Percentiles rank a stretch among this genome's conserved stretches.
These are phyloP conservation scores for Vanilla planifolia DNA, from an alignment of 106 monocot genomes.

Conservation along the genomic window DNA sequence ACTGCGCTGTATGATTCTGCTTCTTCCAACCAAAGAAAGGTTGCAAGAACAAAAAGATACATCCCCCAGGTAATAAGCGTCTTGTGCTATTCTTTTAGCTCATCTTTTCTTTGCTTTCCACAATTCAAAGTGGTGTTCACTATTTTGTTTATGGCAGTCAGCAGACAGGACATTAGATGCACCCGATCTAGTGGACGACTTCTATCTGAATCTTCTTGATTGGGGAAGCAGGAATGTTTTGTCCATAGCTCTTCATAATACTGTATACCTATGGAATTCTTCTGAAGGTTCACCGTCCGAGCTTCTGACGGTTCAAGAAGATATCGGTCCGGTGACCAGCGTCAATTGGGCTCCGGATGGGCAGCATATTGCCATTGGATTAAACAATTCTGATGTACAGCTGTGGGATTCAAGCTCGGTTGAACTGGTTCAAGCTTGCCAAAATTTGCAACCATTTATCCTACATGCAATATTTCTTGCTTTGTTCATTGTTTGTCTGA, in stretches of 20 bases:
- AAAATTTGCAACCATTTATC: background rate
- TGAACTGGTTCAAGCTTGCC: slow-evolving; percentile 22
- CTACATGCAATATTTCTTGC: background rate
- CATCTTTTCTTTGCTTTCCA: no score
- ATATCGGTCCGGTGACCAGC: slow-evolving; percentile 47
- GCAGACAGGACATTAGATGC: slow-evolving; percentile 51
- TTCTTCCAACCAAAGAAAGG: no score
- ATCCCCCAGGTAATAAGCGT: no score
- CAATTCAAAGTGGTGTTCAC: no score
- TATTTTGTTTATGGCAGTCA: slow-evolving; percentile 32
- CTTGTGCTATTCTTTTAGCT: no score
- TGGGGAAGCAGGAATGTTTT: slow-evolving; percentile 58
- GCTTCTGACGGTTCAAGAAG: slow-evolving; percentile 38
- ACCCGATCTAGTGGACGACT: slow-evolving; percentile 47
- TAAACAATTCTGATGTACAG: slow-evolving; percentile 36
- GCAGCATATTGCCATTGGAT: slow-evolving; percentile 36
- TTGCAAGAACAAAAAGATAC: no score
- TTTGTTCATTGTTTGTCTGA: background rate
- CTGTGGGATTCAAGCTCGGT: slow-evolving; percentile 42
- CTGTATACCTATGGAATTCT: slow-evolving; percentile 54
- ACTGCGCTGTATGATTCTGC: no score
- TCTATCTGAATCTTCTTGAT: slow-evolving; percentile 50
- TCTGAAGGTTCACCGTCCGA: slow-evolving; percentile 35
- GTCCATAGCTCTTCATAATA: slow-evolving; percentile 43
- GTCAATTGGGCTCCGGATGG: slow-evolving; percentile 65